Evolutionary conservation across 176 grass and related monocot species (phyloP).

Genomic region (Paspalum notatum): DNA sequence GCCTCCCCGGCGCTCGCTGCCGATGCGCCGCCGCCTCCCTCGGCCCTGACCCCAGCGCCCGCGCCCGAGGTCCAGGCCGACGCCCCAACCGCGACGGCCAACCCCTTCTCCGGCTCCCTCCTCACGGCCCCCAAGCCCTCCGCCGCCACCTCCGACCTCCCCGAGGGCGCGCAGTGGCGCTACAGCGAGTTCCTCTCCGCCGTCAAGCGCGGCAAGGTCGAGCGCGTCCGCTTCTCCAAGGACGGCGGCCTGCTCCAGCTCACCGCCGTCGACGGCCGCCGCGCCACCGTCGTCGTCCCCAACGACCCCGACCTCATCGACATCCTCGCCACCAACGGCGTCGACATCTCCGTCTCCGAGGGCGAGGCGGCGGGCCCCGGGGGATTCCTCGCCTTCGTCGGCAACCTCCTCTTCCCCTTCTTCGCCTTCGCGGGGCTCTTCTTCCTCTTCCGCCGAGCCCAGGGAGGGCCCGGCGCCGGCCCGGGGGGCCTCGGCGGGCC

Average conservation of each 20-base stretch:
- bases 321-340: slow-evolving; percentile 94
- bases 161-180: slow-evolving; percentile 81
- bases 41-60: background rate
- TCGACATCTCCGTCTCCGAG: slow-evolving; percentile 97
- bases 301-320: slow-evolving; percentile 96
- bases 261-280: slow-evolving; percentile 76
- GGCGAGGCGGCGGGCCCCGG: slow-evolving; percentile 65
- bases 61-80: slow-evolving; percentile 49
- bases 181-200: slow-evolving; percentile 97
- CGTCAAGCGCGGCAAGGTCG: slow-evolving; percentile 89
- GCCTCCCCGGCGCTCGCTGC: slow-evolving; percentile 59
- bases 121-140: slow-evolving; percentile 65
- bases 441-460: slow-evolving; percentile 93
- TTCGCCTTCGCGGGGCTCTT: slow-evolving; percentile 90
- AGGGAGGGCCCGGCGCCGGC: slow-evolving; percentile 74
- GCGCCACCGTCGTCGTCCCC: slow-evolving; percentile 73
- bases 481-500: slow-evolving; percentile 88
- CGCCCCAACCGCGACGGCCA: slow-evolving; percentile 51
- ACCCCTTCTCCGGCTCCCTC: slow-evolving; percentile 69
- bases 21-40: slow-evolving; percentile 42
- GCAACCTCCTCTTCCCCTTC: slow-evolving; percentile 93
- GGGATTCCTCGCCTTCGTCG: slow-evolving; percentile 67
- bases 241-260: slow-evolving; percentile 82
- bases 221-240: slow-evolving; percentile 90
- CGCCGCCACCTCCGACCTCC: slow-evolving; percentile 59